Evolutionary conservation across 345 rosid species (phyloP), one percentile per base, ranked within the genome.

Genomic region (Raphanus raphanistrum): DNA sequence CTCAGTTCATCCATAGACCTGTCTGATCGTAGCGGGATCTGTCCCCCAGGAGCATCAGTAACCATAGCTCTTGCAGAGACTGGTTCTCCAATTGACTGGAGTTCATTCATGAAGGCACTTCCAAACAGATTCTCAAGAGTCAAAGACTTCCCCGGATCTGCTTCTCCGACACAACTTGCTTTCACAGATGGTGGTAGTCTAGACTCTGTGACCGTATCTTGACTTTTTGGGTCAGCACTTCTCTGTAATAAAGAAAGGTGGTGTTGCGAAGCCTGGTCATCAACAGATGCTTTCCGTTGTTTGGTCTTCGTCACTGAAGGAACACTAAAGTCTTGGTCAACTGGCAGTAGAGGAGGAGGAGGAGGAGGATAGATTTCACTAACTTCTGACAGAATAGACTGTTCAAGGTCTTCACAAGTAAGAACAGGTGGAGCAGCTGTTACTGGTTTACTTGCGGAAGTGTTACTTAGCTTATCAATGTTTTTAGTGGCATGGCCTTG

Each of bases 401-500:
- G 96, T 83, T 95, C 99, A 73, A 95, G 98, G 84, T 95, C 99
- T 87, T 91, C 99, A 72, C 99, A 95, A 64, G 99, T 95, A 79
- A 95, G 94, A 71, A 95, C 89, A 74, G 96, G 81, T 32, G 88
- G 84, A 80, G 72, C 86, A 68, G 76, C 80, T 70, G 84, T 81
- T 68, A 36, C 77, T 79, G 69, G 60, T 62, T 80, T 80, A 80
- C 45, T 79, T 43, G 70, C 25, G 66, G 79, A 69, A 63, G 62
- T 62, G 41, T 78, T 79, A 64, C 72, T 25, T 31, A 77, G 27
- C 78, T 80, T 83, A 70, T 79, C 82, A 6, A 63, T 21, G 45
- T 73, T 81, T 77, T 75, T 88, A 79, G 70, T 57, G 45, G 83
- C 84, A 66, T 87, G 74, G 75, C 59, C 76, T 69, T 82, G 87